phyloP scores from a whole-genome alignment of 352 stramenopile species.

The Phytophthora parvispora region DNA sequence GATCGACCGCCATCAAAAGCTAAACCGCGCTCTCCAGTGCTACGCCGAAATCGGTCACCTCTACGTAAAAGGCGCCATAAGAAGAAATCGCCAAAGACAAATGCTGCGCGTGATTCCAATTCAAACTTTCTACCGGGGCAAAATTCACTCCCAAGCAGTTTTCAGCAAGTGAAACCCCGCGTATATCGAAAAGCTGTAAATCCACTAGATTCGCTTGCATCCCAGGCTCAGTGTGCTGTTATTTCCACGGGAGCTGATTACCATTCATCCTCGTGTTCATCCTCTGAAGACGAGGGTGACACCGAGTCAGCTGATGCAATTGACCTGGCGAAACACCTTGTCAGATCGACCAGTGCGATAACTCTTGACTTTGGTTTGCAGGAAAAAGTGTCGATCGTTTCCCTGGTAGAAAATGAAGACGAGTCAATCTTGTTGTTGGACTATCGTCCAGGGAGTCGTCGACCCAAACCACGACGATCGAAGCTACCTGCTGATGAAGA shows the following conservation, averaged over 20 bases:
- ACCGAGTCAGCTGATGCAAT: neutral
- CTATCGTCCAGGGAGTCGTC: constrained; percentile 35
- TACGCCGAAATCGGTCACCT: constrained; percentile 13
- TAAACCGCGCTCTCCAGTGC: constrained; percentile 7
- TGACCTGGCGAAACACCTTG: constrained; percentile 1
- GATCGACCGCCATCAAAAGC: constrained; percentile 19
- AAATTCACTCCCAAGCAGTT: constrained; percentile 72
- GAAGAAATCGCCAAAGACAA: constrained; percentile 5
- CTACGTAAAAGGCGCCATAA: constrained; percentile 14
- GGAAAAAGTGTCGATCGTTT: constrained; percentile 60
- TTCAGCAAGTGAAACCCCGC: constrained; percentile 60
- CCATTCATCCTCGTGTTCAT: constrained; percentile 2
- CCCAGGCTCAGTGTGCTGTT: constrained; percentile 52
- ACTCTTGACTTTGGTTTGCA: constrained; percentile 24
- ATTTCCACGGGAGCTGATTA: constrained; percentile 35
- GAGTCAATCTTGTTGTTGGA: constrained; percentile 60
- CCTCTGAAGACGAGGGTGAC: constrained; percentile 9
- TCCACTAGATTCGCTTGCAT: constrained; percentile 31
- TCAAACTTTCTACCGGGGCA: constrained; percentile 36
- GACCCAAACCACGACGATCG: neutral
- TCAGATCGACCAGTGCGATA: constrained; percentile 6
- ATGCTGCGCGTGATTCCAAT: constrained; percentile 1
- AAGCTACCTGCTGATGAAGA: constrained; percentile 9
- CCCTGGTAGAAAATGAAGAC: constrained; percentile 56
- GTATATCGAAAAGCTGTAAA: constrained; percentile 55